Percentiles rank a stretch among this genome's conserved stretches.
Evolutionary conservation across 208 protist species (phyloP).

Genomic region (Wallacemonas sp.): DNA sequence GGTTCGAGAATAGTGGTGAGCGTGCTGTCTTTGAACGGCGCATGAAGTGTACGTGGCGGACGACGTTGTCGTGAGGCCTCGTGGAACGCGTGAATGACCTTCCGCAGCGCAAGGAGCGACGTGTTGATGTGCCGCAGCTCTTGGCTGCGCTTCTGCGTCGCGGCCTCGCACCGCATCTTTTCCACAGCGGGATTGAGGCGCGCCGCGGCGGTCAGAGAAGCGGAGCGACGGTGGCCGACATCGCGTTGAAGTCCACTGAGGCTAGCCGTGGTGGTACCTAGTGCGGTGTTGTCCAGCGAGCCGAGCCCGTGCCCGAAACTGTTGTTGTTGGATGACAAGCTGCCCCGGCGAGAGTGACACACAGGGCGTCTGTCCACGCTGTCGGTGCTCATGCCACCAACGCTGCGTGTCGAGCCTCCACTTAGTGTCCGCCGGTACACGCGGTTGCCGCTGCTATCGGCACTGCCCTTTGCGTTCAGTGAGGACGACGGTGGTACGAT

Average conservation of each 20-base stretch:
- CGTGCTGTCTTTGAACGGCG: constrained; percentile 69
- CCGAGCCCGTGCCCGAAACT: neutral
- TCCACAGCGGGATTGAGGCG: constrained; percentile 7
- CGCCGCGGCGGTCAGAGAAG: neutral
- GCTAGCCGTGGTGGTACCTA: neutral
- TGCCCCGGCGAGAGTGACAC: neutral
- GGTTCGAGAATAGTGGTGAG: constrained; percentile 69
- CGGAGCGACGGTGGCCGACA: neutral
- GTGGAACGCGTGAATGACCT: constrained; percentile 65
- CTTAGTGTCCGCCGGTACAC: neutral
- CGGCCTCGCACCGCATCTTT: constrained; percentile 6
- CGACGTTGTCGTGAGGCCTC: constrained; percentile 3
- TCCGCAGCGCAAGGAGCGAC: constrained; percentile 76
- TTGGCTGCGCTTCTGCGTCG: constrained; percentile 20
- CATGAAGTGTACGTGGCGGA: constrained; percentile 18
- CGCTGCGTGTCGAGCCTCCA: neutral
- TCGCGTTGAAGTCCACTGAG: neutral
- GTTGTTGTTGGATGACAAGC: neutral
- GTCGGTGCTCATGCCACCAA: neutral
- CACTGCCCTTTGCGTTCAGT: neutral
- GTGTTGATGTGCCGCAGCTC: constrained; percentile 79
- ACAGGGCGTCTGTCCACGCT: neutral
- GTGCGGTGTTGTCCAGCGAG: constrained; percentile 6
- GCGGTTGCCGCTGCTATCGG: constrained; percentile 1
- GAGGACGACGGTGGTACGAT: neutral